These are phyloP conservation scores for Paramecium sexaurelia DNA, from an alignment of 73 alveolate genomes.

Conservation along the genomic window DNA sequence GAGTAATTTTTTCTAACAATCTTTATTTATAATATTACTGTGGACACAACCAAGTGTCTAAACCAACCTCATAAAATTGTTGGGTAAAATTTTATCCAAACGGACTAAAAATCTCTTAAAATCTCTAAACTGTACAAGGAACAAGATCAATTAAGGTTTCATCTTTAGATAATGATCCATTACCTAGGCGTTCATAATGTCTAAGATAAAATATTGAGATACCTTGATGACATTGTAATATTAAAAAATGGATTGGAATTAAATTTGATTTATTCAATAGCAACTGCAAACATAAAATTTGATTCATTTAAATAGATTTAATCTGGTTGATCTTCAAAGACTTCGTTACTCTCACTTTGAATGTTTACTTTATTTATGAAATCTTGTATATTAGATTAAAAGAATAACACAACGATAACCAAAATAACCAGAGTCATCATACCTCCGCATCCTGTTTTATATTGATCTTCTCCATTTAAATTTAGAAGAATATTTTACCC, in stretches of 20 bases:
- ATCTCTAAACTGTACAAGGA: constrained; percentile 7
- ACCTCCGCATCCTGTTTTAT: constrained; percentile 39
- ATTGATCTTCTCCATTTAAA: constrained; percentile 23
- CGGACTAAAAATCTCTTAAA: neutral
- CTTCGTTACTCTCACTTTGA: neutral
- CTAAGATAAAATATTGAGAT: neutral
- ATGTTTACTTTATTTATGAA: neutral
- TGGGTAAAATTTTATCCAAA: neutral
- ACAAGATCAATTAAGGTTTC: neutral
- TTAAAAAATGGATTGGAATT: constrained; percentile 21
- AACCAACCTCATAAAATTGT: neutral
- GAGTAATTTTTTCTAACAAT: neutral
- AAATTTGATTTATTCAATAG: neutral
- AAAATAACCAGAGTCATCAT: neutral
- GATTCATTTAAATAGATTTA: neutral
- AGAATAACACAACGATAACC: constrained; percentile 12
- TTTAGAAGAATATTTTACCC: neutral
- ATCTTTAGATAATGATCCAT: neutral
- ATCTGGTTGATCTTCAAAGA: constrained; percentile 7
- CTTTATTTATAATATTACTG: neutral
- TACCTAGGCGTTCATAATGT: neutral
- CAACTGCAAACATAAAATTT: constrained; percentile 19
- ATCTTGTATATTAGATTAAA: neutral
- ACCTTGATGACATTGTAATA: neutral
- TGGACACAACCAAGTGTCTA: constrained; percentile 45